Percentiles rank a stretch among this genome's conserved stretches.
phyloP scores from a whole-genome alignment of 768 basidiomycete genomes.

The Cyclocybe cylindracea region DNA sequence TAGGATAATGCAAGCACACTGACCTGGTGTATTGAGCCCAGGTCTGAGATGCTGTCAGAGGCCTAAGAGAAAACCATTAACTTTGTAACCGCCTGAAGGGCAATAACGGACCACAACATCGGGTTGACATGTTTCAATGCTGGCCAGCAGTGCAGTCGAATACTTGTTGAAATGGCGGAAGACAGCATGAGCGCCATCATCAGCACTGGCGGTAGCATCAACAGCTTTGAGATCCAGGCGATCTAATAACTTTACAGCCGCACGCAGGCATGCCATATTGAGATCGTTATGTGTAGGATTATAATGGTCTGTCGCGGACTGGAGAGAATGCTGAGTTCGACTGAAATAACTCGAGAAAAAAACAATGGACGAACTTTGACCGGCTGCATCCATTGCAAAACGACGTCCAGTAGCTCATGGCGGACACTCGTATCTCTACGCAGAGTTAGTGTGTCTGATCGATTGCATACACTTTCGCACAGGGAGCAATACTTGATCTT shows the following conservation, averaged over 20 bases:
- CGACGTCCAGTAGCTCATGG: conserved; percentile 70
- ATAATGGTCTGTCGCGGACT: conserved; percentile 39
- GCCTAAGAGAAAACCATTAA: conserved; percentile 28
- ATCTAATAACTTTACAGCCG: conserved; percentile 74
- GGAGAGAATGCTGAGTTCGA: neutral
- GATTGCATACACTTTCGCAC: conserved; percentile 66
- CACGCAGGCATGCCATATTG: conserved; percentile 73
- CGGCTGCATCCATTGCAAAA: conserved; percentile 79
- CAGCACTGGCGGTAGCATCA: conserved; percentile 52
- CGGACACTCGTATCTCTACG: conserved; percentile 69
- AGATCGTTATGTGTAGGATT: conserved; percentile 57
- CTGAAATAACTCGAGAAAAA: neutral
- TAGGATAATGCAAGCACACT: neutral
- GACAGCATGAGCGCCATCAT: conserved; percentile 69
- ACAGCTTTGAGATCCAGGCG: conserved; percentile 61
- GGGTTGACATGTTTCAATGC: conserved; percentile 52
- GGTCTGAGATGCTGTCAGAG: conserved; percentile 52
- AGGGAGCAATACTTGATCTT: conserved; percentile 77
- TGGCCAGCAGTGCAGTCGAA: conserved; percentile 62
- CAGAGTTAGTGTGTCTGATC: conserved; percentile 58
- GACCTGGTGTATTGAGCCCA: conserved; percentile 49
- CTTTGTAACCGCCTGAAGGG: neutral
- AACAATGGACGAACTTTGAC: conserved; percentile 40
- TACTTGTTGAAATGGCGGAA: conserved; percentile 83
- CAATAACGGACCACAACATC: conserved; percentile 42